phyloP scores from a whole-genome alignment of 2,329 filamentous ascomycete genomes.

The Hirsutella rhossiliensis region DNA sequence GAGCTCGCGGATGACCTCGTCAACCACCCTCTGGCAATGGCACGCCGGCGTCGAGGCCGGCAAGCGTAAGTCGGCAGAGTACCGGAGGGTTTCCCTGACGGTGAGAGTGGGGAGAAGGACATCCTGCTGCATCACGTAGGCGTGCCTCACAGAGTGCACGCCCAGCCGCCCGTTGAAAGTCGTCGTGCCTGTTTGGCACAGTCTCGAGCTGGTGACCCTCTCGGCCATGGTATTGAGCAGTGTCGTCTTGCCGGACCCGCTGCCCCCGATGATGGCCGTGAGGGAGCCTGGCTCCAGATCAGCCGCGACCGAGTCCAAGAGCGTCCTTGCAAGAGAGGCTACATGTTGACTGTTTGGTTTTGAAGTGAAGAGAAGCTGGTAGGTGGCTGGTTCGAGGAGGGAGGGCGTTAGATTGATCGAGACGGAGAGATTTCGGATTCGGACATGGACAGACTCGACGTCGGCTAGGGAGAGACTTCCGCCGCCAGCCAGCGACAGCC shows the following conservation, averaged over 20 bases:
- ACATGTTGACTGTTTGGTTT: constrained; percentile 24
- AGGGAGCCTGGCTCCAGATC: constrained; percentile 53
- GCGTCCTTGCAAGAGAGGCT: constrained; percentile 29
- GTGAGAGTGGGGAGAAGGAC: constrained; percentile 61
- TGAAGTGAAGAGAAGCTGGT: constrained; percentile 25
- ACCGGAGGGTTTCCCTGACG: constrained; percentile 61
- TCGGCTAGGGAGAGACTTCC: constrained; percentile 32
- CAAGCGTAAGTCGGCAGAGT: constrained; percentile 60
- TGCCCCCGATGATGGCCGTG: constrained; percentile 65
- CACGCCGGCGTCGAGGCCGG: constrained; percentile 47
- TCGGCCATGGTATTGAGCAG: constrained; percentile 61
- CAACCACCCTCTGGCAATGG: constrained; percentile 52
- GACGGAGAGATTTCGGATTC: constrained; percentile 40
- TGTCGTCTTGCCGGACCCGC: constrained; percentile 62
- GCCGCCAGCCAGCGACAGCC: constrained; percentile 19
- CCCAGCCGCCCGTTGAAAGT: constrained; percentile 49
- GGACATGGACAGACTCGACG: constrained; percentile 43
- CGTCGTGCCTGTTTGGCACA: constrained; percentile 39
- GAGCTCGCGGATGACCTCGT: constrained; percentile 65
- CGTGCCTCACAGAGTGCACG: constrained; percentile 43
- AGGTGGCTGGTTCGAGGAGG: constrained; percentile 34
- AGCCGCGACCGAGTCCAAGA: constrained; percentile 53
- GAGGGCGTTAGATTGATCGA: constrained; percentile 47
- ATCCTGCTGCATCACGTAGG: constrained; percentile 70
- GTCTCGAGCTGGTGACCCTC: constrained; percentile 44